phyloP scores from a whole-genome alignment of 2,329 filamentous ascomycete species.

The Verticillium nubilum region DNA sequence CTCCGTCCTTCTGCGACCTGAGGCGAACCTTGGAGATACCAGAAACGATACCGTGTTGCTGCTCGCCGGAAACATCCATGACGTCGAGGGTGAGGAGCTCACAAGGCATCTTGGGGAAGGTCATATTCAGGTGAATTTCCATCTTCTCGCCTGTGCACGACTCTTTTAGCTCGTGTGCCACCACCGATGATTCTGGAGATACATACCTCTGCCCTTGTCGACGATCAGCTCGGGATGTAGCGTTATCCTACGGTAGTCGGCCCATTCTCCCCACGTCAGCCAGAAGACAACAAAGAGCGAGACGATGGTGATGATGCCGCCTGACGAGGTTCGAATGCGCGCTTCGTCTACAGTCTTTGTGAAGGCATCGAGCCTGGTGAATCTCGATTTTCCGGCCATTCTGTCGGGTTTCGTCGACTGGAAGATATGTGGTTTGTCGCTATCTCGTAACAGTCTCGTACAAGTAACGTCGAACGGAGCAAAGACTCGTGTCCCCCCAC shows the following conservation, averaged over 20 bases:
- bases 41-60: constrained; percentile 90
- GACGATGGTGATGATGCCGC: constrained; percentile 88
- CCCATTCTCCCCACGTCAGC: constrained; percentile 92
- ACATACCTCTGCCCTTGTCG: constrained; percentile 85
- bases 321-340: constrained; percentile 88
- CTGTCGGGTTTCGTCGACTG: constrained; percentile 2
- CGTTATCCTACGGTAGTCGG: constrained; percentile 78
- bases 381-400: constrained; percentile 90
- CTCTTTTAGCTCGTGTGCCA: constrained; percentile 1
- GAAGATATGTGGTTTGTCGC: background rate
- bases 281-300: constrained; percentile 85
- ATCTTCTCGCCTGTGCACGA: constrained; percentile 74
- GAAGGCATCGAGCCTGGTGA: constrained; percentile 96
- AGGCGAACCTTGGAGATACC: constrained; percentile 90
- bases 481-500: background rate
- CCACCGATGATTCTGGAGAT: background rate
- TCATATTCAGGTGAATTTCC: constrained; percentile 98
- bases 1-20: constrained; percentile 65
- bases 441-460: background rate
- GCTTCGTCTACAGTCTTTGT: constrained; percentile 99
- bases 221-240: constrained; percentile 92
- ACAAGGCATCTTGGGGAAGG: constrained; percentile 89
- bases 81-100: constrained; percentile 95
- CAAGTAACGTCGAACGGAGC: constrained; percentile 2
- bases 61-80: constrained; percentile 97